Evolutionary conservation across 352 stramenopile species (phyloP).

Genomic region (Phytophthora cactorum): DNA sequence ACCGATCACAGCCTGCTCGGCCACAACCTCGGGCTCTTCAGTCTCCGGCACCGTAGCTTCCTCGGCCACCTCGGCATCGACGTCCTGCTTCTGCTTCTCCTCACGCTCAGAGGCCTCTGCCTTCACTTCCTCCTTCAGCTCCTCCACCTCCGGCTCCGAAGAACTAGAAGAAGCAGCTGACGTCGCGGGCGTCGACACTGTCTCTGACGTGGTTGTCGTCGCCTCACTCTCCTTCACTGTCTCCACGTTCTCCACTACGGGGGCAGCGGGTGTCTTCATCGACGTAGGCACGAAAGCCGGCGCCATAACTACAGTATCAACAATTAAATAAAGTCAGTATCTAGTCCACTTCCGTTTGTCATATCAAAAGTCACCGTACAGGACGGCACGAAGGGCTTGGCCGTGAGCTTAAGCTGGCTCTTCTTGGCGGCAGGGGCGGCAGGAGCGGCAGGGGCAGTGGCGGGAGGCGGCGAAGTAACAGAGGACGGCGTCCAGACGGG

Average conservation of each 20-base stretch:
- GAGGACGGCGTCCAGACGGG: constrained; percentile 54
- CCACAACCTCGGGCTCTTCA: constrained; percentile 36
- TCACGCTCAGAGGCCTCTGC: constrained; percentile 15
- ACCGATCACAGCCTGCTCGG: constrained; percentile 49
- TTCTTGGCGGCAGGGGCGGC: constrained; percentile 20
- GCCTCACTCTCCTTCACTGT: constrained; percentile 21
- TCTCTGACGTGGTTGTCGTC: constrained; percentile 5
- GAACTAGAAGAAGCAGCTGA: constrained; percentile 34
- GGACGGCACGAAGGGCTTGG: constrained; percentile 66
- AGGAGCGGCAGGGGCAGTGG: constrained; percentile 1
- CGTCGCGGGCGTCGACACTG: constrained; percentile 33
- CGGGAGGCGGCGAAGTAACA: not conserved
- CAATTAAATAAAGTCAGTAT: constrained; percentile 3
- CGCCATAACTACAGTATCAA: constrained; percentile 38
- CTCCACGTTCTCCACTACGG: constrained; percentile 22
- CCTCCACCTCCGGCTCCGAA: constrained; percentile 48
- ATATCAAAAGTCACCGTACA: constrained; percentile 29
- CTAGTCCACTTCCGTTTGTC: not conserved
- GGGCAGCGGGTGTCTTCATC: constrained; percentile 23
- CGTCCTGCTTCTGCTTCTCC: constrained; percentile 35
- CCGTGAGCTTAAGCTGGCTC: constrained; percentile 58
- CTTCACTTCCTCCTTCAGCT: constrained; percentile 20
- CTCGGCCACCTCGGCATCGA: constrained; percentile 22
- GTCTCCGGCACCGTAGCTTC: constrained; percentile 13
- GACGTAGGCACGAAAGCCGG: constrained; percentile 38